A percentile compares a stretch with the other conserved stretches of the same genome.
These are phyloP conservation scores for Panaeolus cyanescens DNA, from an alignment of 768 basidiomycete genomes.

Conservation along the genomic window DNA sequence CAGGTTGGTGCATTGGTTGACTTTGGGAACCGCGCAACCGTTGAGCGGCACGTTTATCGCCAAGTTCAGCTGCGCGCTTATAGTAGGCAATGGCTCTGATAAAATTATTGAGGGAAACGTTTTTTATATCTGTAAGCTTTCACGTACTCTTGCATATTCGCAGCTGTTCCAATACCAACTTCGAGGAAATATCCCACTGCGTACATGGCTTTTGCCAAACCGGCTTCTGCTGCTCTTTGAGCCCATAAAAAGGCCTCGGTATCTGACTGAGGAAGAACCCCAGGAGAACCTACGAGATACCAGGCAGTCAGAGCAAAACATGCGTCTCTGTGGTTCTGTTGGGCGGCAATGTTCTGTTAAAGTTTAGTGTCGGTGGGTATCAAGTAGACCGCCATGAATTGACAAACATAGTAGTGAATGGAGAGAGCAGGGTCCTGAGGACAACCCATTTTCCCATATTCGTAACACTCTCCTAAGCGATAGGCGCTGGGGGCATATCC, in stretches of 20 bases:
- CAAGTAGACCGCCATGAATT: conserved; percentile 5
- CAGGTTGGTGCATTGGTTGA: conserved; percentile 56
- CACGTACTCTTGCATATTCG: conserved; percentile 67
- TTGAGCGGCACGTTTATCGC: conserved; percentile 91
- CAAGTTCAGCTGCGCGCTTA: conserved; percentile 86
- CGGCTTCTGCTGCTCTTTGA: conserved; percentile 90
- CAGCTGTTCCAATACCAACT: conserved; percentile 84
- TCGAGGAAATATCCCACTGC: conserved; percentile 98
- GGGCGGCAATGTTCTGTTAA: conserved; percentile 91
- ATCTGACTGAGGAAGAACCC: conserved; percentile 96
- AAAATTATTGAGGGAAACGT: conserved; percentile 7
- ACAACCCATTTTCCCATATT: conserved; percentile 98
- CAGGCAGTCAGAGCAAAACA: conserved; percentile 98
- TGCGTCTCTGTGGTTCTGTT: conserved; percentile 94
- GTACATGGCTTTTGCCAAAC: conserved; percentile 95
- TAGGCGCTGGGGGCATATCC: conserved; percentile 97
- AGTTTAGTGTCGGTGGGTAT: conserved; percentile 7
- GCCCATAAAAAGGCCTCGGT: conserved; percentile 99
- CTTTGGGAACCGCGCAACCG: conserved; percentile 68
- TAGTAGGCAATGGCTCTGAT: conserved; percentile 77
- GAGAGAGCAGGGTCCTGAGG: conserved; percentile 96
- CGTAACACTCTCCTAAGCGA: conserved; percentile 96
- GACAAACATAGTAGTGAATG: conserved; percentile 97
- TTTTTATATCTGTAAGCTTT: neutral
- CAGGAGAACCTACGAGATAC: conserved; percentile 98